Evolutionary conservation across 2,329 filamentous ascomycete species (phyloP).

Genomic region (Talaromyces islandicus): DNA sequence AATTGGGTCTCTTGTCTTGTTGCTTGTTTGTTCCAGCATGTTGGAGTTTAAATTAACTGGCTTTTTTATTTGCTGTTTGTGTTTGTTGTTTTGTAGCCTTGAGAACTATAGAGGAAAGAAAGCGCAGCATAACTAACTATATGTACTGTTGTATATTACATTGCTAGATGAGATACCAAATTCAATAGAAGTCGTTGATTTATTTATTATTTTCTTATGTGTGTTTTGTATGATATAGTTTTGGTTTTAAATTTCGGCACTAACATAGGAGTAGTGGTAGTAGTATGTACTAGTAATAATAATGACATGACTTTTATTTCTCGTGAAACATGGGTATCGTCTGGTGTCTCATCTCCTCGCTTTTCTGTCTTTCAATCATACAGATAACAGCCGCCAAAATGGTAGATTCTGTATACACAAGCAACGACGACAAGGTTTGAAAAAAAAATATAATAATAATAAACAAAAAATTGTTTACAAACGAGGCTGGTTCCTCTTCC

Average conservation of each 20-base stretch:
- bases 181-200: background rate
- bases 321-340: slow-evolving; percentile 2
- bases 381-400: background rate
- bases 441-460: too few species aligned
- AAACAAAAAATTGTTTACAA: slow-evolving; percentile 33
- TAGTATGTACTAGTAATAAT: background rate
- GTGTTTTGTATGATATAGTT: background rate
- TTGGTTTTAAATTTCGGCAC: background rate
- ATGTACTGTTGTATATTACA: background rate
- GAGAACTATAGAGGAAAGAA: background rate
- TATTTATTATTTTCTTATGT: background rate
- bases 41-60: background rate
- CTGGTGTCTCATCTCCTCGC: background rate
- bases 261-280: too few species aligned
- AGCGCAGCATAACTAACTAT: background rate
- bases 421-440: too few species aligned
- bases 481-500: slow-evolving; percentile 53
- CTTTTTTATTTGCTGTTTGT: background rate
- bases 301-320: background rate
- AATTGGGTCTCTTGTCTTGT: background rate
- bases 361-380: background rate
- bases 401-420: background rate
- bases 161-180: background rate
- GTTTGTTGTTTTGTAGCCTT: background rate
- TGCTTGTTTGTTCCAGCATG: background rate